A percentile compares a stretch with the other conserved stretches of the same genome.
phyloP scores from a whole-genome alignment of 345 rosid genomes.

The Gossypium mustelinum region DNA sequence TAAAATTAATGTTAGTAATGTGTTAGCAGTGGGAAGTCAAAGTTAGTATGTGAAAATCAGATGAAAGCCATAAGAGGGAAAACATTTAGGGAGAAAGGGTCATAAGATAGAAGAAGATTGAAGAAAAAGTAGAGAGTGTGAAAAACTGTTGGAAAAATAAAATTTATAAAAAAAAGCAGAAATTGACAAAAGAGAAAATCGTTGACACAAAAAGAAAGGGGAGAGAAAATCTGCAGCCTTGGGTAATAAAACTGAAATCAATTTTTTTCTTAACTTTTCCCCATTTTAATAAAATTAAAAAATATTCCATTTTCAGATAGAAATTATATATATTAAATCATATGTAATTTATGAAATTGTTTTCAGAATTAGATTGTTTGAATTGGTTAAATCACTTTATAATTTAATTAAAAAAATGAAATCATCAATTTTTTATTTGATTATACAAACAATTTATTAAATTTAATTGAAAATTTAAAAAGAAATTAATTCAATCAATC shows the following conservation, averaged over 20 bases:
- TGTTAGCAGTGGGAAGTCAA: not conserved
- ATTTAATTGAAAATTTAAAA: no score
- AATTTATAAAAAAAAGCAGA: not conserved
- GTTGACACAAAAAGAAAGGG: not conserved
- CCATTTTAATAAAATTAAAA: not conserved
- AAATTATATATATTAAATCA: no score
- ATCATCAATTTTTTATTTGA: accelerated
- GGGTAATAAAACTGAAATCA: not conserved
- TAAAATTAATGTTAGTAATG: not conserved
- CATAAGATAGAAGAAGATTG: not conserved
- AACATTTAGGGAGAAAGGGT: not conserved
- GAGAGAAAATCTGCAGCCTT: not conserved
- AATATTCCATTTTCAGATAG: no score
- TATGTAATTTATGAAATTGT: no score
- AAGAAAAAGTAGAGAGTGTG: not conserved
- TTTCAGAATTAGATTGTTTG: no score
- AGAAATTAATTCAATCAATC: no score
- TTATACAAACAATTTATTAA: no score
- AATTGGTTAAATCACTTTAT: no score
- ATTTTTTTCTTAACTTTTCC: not conserved
- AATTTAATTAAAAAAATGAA: no score
- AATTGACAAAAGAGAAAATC: slow-evolving; percentile 9
- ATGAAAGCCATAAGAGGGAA: not conserved
- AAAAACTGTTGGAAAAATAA: not conserved
- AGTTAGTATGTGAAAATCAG: slow-evolving; percentile 1